Base-by-base conservation (phyloP, 202 grass and related monocot genomes). In the Panicum hallii region DNA sequence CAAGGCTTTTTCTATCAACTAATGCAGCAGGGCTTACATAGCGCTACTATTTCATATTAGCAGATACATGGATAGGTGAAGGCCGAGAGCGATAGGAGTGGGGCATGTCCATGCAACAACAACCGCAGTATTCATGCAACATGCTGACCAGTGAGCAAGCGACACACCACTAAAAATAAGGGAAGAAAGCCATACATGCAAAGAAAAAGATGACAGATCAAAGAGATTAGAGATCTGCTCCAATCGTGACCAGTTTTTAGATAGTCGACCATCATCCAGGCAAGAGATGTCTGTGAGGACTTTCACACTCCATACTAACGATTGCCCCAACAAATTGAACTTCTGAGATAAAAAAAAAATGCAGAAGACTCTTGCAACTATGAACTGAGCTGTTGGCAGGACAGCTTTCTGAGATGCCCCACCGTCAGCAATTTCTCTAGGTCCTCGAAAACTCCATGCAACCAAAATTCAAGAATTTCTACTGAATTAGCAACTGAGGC, bases 141-240 rank as follows among this genome's bases (percentile, higher is more conserved):
- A 55, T 45, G 60, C 36, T 71, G n/a, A 54, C 44, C 4, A 86
- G 36, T 20, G 64, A 72, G 56, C 45, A 36, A 71, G 38, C 40
- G 63, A 41, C 32, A 67, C 38, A 58, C 6, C 40, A 20, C 60
- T 87, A 36, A 49, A 67, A 71, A 23, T 5, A 50, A 57, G 19
- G 52, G 7, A 36, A 57, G 32, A 62, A 20, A 52, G 11, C n/a
- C 28, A 62, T 52, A 42, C 15, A 69, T 3, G 44, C 66, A 30
- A 63, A 22, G 1, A 71, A 44, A 0, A 11, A 54, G 1, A 34
- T 22, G 46, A 41, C 6, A 44, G 56, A 17, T 0, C 20, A 5
- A n/a, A 26, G 26, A 26, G 26, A 26, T 26, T 26, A 45, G 20
- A 57, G 42, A 14, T 1, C 3, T 65, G 26, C 36, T 26, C 38